Base-by-base conservation (phyloP, 768 basidiomycete genomes). In the Candolleomyces aberdarensis region DNA sequence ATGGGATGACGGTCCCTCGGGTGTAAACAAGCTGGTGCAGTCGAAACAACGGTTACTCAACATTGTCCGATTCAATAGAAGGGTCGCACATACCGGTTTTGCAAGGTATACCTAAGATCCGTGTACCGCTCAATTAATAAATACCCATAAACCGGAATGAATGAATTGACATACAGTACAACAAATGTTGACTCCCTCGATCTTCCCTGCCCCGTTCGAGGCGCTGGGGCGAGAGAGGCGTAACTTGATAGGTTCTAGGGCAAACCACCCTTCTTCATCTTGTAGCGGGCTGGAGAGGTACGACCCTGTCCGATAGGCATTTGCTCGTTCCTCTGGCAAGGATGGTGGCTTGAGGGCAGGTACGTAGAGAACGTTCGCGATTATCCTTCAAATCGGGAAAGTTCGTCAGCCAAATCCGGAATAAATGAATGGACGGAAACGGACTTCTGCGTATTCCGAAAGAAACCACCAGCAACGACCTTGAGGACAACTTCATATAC, bases 401-500 rank as follows among this genome's bases (percentile, higher is more conserved):
- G 29, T 32, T 22, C 46, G 22, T 52, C 14, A 19, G 15, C 14
- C 32, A 20, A 15, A 7, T 41, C 5, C 17, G 7, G 44, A 14
- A 31, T 22, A 19, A 19, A 40, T 22, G 15, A 58, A 4, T 3
- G 1, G 22, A 14, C 7, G 20, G 22, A 49, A 20, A 51, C 19
- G n/a, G 1, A 60, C 59, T 49, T 60, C 44, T 55, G 46, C 17
- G 31, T 56, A 26, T 46, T 29, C 20, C 46, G 19, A 29, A 77
- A 67, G 9, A 63, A 63, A 20, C 74, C 36, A 8, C 36, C 72
- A 43, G 75, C 66, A 15, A 64, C 64, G 47, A 76, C 70, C 49
- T 67, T 63, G 14, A 75, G 63, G 15, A 57, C 59, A 5, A 77
- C 56, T 39, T 75, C 69, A 57, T 77, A 77, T 40, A 64, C 62